Evolutionary conservation across 345 rosid genomes (phyloP).

Genomic region (Psidium guajava): DNA sequence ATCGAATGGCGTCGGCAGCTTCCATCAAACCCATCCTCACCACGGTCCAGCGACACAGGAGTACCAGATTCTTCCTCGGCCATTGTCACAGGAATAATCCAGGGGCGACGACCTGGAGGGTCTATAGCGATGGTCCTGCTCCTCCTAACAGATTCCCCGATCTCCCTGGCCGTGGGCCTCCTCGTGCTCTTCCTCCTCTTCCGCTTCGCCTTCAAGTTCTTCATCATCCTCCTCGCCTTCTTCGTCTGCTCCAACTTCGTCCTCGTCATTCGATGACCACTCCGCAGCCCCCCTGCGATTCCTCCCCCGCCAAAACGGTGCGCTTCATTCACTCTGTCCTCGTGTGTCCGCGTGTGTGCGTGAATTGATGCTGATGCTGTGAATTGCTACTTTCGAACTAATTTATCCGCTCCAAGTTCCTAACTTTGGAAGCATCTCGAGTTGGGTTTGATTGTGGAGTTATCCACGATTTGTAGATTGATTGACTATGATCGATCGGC

Average conservation of each 20-base stretch:
- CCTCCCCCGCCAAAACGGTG: conserved; percentile 43
- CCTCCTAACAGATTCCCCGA: conserved; percentile 32
- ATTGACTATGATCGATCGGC: not conserved
- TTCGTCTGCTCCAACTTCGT: conserved; percentile 27
- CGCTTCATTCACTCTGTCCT: not conserved
- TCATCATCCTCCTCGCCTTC: conserved; percentile 24
- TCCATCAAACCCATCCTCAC: not conserved
- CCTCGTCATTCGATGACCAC: conserved; percentile 38
- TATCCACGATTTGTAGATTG: not conserved
- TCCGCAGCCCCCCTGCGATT: conserved; percentile 9
- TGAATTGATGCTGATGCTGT: not conserved
- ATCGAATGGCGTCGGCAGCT: not conserved
- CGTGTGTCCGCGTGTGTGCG: not conserved
- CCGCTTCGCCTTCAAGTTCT: conserved; percentile 21
- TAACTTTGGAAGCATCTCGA: not conserved
- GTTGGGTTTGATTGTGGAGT: not conserved
- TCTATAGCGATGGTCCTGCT: conserved; percentile 4
- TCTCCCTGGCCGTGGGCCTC: conserved; percentile 20
- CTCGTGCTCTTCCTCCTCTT: conserved; percentile 25
- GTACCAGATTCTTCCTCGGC: not conserved
- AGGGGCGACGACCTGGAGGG: not conserved
- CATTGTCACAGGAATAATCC: not conserved
- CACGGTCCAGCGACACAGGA: not conserved
- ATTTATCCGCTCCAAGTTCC: not conserved
- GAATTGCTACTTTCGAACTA: not conserved